phyloP scores from a whole-genome alignment of 176 grass and related monocot species.

The Olyra latifolia region DNA sequence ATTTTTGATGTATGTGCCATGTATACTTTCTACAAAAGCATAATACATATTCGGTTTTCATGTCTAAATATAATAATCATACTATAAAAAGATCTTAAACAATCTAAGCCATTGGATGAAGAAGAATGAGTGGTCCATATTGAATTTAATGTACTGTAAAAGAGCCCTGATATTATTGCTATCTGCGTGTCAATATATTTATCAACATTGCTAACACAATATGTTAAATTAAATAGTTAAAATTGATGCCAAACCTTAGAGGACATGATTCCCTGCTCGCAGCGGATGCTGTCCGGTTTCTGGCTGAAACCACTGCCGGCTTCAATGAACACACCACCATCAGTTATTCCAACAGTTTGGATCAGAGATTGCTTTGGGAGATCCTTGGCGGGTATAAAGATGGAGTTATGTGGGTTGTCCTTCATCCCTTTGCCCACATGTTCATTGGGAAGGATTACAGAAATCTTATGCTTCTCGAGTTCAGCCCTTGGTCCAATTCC shows the following conservation, averaged over 20 bases:
- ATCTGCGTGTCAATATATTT: slow-evolving; percentile 12
- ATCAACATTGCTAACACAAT: not conserved
- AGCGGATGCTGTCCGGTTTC: slow-evolving; percentile 68
- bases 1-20: no score
- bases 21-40: no score
- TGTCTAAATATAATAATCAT: no score
- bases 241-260: slow-evolving; percentile 60
- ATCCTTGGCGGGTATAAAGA: slow-evolving; percentile 83
- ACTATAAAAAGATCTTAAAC: no score
- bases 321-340: slow-evolving; percentile 70
- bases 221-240: slow-evolving; percentile 13
- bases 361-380: slow-evolving; percentile 71
- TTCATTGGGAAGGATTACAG: slow-evolving; percentile 49
- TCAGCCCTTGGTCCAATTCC: slow-evolving; percentile 75
- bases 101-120: no score
- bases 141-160: no score
- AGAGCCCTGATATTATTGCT: no score
- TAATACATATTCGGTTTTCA: no score
- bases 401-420: slow-evolving; percentile 83
- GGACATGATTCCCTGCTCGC: slow-evolving; percentile 91
- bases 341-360: slow-evolving; percentile 81
- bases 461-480: slow-evolving; percentile 57
- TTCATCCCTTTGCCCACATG: slow-evolving; percentile 82
- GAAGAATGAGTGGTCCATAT: no score
- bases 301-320: slow-evolving; percentile 92